These are phyloP conservation scores for Podaxis mareebaensis DNA, from an alignment of 768 basidiomycete species.

Conservation along the genomic window DNA sequence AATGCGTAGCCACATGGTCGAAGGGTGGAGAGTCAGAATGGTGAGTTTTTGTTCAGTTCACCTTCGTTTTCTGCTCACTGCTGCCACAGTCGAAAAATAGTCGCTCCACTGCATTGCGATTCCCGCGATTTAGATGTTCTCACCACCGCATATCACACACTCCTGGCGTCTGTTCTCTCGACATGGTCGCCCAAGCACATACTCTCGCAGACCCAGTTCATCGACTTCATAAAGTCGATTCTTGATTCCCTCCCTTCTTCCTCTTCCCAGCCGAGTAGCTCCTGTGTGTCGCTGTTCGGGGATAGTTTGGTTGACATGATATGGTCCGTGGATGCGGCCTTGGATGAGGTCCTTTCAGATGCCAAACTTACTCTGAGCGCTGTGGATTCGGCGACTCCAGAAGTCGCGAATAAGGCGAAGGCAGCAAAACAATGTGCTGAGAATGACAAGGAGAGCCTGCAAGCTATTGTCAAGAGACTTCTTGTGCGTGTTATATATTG, in stretches of 20 bases:
- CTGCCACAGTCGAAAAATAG: conserved; percentile 56
- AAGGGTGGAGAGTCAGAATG: conserved; percentile 64
- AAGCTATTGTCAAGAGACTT: conserved; percentile 58
- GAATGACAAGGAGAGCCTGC: conserved; percentile 62
- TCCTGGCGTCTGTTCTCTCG: conserved; percentile 57
- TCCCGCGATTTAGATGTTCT: conserved; percentile 54
- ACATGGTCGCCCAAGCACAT: conserved; percentile 52
- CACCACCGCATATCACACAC: conserved; percentile 67
- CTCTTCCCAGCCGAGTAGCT: conserved; percentile 48
- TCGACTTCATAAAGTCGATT: conserved; percentile 66
- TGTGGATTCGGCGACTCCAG: conserved; percentile 30
- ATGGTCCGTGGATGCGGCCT: conserved; percentile 77
- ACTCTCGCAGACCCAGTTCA: conserved; percentile 51
- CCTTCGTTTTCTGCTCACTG: conserved; percentile 17
- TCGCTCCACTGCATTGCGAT: conserved; percentile 61
- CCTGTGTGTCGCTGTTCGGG: conserved; percentile 46
- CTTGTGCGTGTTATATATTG: conserved; percentile 44
- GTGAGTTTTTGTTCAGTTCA: conserved; percentile 36
- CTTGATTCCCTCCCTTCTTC: conserved; percentile 67
- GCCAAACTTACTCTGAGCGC: conserved; percentile 43
- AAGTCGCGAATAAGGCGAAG: conserved; percentile 36
- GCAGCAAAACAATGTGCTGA: conserved; percentile 56
- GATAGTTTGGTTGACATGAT: conserved; percentile 77
- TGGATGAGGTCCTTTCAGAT: conserved; percentile 70
- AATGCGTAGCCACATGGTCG: conserved; percentile 53